A percentile compares a stretch with the other conserved stretches of the same genome.
Conservation (phyloP, 305 asterid species). For the Andrographis paniculata region DNA sequence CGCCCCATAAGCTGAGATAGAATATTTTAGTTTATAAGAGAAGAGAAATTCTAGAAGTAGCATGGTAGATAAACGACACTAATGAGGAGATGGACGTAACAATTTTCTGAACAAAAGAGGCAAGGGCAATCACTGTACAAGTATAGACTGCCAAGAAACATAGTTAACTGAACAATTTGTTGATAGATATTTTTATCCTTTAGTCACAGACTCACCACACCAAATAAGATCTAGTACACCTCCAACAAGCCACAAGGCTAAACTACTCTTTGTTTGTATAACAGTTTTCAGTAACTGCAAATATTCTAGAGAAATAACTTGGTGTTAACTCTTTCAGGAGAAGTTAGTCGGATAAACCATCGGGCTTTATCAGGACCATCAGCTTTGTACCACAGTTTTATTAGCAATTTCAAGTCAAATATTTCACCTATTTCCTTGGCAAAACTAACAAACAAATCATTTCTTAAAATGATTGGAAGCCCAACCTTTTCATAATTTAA, state of each 20-base stretch:
- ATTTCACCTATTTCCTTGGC: neutral
- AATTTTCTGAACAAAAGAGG: neutral
- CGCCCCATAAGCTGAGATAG: constrained; percentile 84
- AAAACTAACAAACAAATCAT: neutral
- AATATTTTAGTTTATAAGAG: constrained; percentile 20
- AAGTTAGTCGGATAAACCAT: neutral
- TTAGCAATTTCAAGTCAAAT: neutral
- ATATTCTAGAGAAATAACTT: neutral
- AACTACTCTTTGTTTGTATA: neutral
- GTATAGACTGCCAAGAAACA: neutral
- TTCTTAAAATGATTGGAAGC: neutral
- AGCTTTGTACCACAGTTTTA: neutral
- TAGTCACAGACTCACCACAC: neutral
- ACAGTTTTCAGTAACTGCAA: neutral
- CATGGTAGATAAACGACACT: neutral
- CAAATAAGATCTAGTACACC: neutral
- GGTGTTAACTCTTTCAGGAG: neutral
- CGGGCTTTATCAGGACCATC: neutral
- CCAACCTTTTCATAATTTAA: neutral
- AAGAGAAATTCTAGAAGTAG: constrained; percentile 4
- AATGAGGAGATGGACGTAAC: neutral
- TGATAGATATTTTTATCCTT: neutral
- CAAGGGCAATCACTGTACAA: neutral
- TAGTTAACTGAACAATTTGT: neutral
- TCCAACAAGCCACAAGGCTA: neutral